A percentile compares a stretch with the other conserved stretches of the same genome.
Evolutionary conservation across 768 basidiomycete species (phyloP).

Genomic region (Goffeauzyma gilvescens): DNA sequence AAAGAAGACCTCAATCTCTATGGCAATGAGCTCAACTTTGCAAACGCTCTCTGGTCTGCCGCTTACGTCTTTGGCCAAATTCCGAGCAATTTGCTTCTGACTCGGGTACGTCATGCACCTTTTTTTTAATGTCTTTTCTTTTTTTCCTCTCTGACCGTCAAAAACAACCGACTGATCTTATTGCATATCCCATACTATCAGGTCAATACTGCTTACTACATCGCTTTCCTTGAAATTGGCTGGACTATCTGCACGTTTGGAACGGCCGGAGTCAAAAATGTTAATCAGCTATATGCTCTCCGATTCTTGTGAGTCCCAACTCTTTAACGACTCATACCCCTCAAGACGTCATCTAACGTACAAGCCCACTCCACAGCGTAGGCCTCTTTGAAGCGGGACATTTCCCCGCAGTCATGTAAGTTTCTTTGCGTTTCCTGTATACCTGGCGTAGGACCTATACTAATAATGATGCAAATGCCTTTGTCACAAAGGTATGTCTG

Average conservation of each 20-base stretch:
- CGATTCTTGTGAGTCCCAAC: slow-evolving; percentile 16
- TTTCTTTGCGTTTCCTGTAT: background rate
- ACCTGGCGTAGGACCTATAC: background rate
- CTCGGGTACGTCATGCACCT: background rate
- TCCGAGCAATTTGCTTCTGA: slow-evolving; percentile 15
- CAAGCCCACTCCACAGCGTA: slow-evolving; percentile 4
- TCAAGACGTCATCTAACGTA: background rate
- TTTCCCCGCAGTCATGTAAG: slow-evolving; percentile 10
- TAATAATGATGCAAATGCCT: too few relatives aligned
- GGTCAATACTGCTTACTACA: slow-evolving; percentile 14
- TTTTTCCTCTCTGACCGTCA: background rate
- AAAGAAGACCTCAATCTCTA: slow-evolving; percentile 21
- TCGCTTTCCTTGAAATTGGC: slow-evolving; percentile 17
- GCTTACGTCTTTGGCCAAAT: slow-evolving; percentile 22
- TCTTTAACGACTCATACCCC: too few relatives aligned
- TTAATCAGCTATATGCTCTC: slow-evolving; percentile 14
- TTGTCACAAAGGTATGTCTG: slow-evolving; percentile 16
- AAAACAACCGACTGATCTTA: background rate
- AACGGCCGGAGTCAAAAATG: slow-evolving; percentile 16
- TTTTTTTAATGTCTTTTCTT: background rate
- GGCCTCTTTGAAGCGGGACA: slow-evolving; percentile 21
- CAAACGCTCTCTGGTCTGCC: slow-evolving; percentile 21
- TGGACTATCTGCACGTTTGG: slow-evolving; percentile 20
- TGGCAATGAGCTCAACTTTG: slow-evolving; percentile 26
- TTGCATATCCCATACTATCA: too few relatives aligned